Conservation (phyloP, 805 yeast species). For the Metschnikowia colocasiae region DNA sequence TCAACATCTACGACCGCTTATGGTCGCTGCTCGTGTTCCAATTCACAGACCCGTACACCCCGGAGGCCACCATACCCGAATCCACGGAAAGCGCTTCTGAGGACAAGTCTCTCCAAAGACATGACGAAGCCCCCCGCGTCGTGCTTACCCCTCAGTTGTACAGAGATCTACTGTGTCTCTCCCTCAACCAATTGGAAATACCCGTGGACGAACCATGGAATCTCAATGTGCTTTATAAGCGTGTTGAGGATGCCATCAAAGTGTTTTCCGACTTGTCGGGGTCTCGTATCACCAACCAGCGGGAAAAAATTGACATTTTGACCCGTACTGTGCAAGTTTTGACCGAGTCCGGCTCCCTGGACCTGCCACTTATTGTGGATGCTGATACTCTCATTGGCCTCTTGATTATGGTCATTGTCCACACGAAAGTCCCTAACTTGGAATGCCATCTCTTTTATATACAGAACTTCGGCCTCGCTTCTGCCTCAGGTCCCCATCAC, state of each 20-base stretch:
- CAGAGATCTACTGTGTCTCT: slow-evolving; percentile 34
- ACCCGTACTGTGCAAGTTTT: slow-evolving; percentile 50
- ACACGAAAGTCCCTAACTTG: slow-evolving; percentile 55
- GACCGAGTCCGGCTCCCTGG: slow-evolving; percentile 25
- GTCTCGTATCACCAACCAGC: slow-evolving; percentile 36
- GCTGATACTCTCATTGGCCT: slow-evolving; percentile 81
- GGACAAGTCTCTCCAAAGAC: neutral
- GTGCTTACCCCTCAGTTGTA: slow-evolving; percentile 31
- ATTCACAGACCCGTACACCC: slow-evolving; percentile 19
- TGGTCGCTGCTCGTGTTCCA: slow-evolving; percentile 51
- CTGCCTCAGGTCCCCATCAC: neutral
- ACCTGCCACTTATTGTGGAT: slow-evolving; percentile 44
- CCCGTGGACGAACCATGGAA: slow-evolving; percentile 40
- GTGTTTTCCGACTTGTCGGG: slow-evolving; percentile 49
- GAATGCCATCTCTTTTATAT: slow-evolving; percentile 66
- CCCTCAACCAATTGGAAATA: slow-evolving; percentile 51
- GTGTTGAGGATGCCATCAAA: slow-evolving; percentile 48
- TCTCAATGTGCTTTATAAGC: slow-evolving; percentile 31
- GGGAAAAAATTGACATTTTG: slow-evolving; percentile 47
- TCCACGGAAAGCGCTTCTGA: neutral
- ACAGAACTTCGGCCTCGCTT: slow-evolving; percentile 48
- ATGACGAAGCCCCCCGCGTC: neutral
- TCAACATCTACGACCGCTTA: slow-evolving; percentile 59
- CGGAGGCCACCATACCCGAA: neutral
- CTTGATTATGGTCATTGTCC: slow-evolving; percentile 64